Evolutionary conservation across 345 rosid species (phyloP).

Genomic region (Dipteronia dyeriana): DNA sequence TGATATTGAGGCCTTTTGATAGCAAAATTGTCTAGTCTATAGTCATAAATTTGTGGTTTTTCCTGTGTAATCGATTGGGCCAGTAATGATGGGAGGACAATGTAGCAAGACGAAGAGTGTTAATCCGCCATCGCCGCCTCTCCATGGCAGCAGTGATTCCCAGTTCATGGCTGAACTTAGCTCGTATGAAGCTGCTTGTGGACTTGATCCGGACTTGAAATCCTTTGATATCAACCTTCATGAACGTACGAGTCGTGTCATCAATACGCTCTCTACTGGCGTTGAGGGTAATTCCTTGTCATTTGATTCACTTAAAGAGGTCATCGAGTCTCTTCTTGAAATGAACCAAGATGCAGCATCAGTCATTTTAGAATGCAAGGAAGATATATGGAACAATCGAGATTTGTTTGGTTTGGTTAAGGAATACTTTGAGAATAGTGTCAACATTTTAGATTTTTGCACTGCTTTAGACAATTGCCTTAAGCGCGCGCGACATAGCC

Average conservation of each 20-base stretch:
- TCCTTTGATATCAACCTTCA: slow-evolving; percentile 66
- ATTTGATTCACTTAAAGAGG: slow-evolving; percentile 76
- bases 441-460: slow-evolving; percentile 73
- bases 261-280: slow-evolving; percentile 53
- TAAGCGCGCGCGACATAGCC: slow-evolving; percentile 64
- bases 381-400: slow-evolving; percentile 72
- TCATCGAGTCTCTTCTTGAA: slow-evolving; percentile 64
- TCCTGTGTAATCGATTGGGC: slow-evolving; percentile 1
- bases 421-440: slow-evolving; percentile 67
- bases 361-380: slow-evolving; percentile 64
- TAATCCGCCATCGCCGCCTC: slow-evolving; percentile 31
- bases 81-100: slow-evolving; percentile 33
- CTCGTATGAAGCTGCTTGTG: slow-evolving; percentile 76
- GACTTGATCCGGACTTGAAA: slow-evolving; percentile 63
- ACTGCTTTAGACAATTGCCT: slow-evolving; percentile 69
- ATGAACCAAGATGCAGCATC: slow-evolving; percentile 79
- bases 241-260: slow-evolving; percentile 59
- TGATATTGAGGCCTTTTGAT: neutral
- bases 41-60: slow-evolving; percentile 8
- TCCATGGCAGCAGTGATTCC: slow-evolving; percentile 28
- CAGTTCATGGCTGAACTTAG: slow-evolving; percentile 48
- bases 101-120: slow-evolving; percentile 30
- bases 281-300: slow-evolving; percentile 62
- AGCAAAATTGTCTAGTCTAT: neutral
- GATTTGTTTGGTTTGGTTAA: slow-evolving; percentile 65